These are phyloP conservation scores for Metarhizium rileyi DNA, from an alignment of 2,329 filamentous ascomycete species.

Conservation along the genomic window DNA sequence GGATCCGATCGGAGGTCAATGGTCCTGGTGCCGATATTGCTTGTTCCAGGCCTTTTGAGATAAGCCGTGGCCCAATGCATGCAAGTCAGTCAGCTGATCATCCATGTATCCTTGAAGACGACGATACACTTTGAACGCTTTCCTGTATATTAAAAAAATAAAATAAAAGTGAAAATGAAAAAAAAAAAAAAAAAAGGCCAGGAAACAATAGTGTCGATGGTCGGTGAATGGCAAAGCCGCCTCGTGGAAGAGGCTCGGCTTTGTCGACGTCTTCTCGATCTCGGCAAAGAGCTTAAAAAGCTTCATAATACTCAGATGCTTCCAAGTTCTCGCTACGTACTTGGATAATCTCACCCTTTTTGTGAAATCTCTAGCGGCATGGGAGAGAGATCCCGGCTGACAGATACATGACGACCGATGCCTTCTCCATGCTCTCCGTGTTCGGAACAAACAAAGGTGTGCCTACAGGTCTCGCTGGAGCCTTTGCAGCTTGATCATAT, in stretches of 20 bases:
- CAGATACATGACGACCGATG: background rate
- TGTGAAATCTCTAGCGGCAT: background rate
- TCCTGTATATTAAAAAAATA: no score
- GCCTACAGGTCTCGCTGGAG: background rate
- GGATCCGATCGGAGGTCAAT: background rate
- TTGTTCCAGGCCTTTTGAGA: background rate
- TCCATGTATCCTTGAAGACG: background rate
- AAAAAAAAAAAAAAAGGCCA: no score
- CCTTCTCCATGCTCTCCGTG: background rate
- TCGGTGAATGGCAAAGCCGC: background rate
- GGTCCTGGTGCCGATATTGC: background rate
- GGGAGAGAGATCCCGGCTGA: background rate
- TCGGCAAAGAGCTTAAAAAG: no score
- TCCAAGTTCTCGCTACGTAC: no score
- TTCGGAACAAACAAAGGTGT: no score
- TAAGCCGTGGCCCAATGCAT: background rate
- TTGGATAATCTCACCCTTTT: background rate
- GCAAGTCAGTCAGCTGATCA: background rate
- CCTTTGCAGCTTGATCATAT: background rate
- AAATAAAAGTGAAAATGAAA: no score
- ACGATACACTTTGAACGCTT: no score
- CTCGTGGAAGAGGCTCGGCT: background rate
- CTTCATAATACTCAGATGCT: no score
- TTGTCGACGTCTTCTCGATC: no score
- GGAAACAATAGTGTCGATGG: no score